Percentiles rank a stretch among this genome's conserved stretches.
Conservation (phyloP, 441 rosid genomes). For the Caryocar brasiliense region DNA sequence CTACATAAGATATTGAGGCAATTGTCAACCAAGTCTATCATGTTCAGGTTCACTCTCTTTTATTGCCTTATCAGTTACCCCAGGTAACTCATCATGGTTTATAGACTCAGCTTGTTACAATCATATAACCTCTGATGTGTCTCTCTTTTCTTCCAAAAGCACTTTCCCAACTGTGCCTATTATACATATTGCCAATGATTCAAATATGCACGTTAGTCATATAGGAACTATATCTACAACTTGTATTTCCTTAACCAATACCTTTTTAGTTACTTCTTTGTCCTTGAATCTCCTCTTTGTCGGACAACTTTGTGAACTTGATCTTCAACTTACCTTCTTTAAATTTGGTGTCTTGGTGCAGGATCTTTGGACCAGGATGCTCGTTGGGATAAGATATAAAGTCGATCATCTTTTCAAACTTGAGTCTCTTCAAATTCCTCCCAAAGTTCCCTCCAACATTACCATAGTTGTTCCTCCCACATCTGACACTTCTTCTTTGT, state of each 20-base stretch:
- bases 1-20: no score
- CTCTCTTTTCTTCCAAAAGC: neutral
- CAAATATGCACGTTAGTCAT: neutral
- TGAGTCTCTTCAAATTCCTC: neutral
- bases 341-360: no score
- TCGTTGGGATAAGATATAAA: neutral
- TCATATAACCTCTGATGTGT: neutral
- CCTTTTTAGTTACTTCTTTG: neutral
- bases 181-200: neutral
- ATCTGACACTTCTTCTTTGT: neutral
- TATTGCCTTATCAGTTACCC: neutral
- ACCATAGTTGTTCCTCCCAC: neutral
- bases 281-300: neutral
- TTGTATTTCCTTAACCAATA: neutral
- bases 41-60: no score
- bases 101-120: neutral
- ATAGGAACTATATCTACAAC: no score
- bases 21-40: no score
- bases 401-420: neutral
- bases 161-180: neutral
- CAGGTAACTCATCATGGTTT: neutral
- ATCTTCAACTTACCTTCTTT: neutral
- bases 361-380: neutral
- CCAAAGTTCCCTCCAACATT: no score
- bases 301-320: neutral